Base-by-base conservation (phyloP, 1,284 basidiomycete genomes). In the Neolentinus lepideus region DNA sequence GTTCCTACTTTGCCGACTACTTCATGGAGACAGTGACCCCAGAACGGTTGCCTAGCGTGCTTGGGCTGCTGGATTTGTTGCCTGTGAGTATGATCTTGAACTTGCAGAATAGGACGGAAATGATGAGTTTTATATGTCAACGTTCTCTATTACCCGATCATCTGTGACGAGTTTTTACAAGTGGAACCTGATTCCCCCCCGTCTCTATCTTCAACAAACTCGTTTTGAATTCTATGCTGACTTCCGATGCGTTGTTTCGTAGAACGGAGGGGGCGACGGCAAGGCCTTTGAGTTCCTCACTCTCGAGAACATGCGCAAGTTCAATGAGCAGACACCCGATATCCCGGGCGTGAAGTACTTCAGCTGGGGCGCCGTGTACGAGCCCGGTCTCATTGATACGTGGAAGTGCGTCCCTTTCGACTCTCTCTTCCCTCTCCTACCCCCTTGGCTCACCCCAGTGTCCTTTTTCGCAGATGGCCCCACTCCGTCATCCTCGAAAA, bases 1-100 rank as follows among this genome's bases (percentile, higher is more conserved):
- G 94, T 19, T 94, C 92, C n/a, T 77, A 88, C 1, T 97, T 98
- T 64, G 95, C 95, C 1, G 91, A 95, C 68, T 91, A 93, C 67
- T 88, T 98, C 63, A 83, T 98, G 50, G 79, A 85, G 24, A 87
- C 92, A 45, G 75, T 95, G 10, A 88, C 93, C 2, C 77, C 76
- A 56, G 71, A 77, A 53, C 80, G 79, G 43, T 75, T 89, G 70
- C 81, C 85, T 12, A 81, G 80, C 2, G 77, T 88, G 21, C 73
- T 87, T 27, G 75, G 79, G 6, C 71, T 87, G 12, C 80, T 98
- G 46, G 88, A 94, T 60, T 70, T 92, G 51, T 75, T 94, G 3
- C 90, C 91, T 0, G 47, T 50, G 22, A 25, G 47, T 26, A 9
- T 35, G 9, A 9, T 16, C 16, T 16, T 35, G 33, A 9, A 16